phyloP scores from a whole-genome alignment of 140 eudicot species.

The Oenanthe javanica region DNA sequence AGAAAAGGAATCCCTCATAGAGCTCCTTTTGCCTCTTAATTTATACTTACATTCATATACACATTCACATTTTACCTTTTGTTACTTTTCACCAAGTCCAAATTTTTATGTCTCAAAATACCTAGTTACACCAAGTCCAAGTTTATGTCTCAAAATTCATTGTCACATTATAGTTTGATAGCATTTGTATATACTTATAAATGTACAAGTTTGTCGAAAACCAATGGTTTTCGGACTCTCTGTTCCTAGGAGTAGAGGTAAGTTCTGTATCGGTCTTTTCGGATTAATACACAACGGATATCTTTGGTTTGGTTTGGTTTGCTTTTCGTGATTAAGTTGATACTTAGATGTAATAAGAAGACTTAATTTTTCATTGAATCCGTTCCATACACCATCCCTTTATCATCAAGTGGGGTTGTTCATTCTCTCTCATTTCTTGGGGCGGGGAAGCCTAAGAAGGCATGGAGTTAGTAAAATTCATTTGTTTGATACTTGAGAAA shows the following conservation, averaged over 20 bases:
- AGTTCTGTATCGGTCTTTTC: background rate
- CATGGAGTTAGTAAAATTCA: constrained; percentile 25
- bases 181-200: background rate
- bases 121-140: background rate
- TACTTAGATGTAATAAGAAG: background rate
- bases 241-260: background rate
- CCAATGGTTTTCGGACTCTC: background rate
- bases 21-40: constrained; percentile 78
- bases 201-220: background rate
- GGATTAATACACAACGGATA: background rate
- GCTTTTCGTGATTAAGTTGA: background rate
- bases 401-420: constrained; percentile 1
- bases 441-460: constrained; percentile 25
- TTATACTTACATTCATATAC: background rate
- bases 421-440: background rate
- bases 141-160: too few relatives aligned
- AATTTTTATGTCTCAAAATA: background rate
- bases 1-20: constrained; percentile 96
- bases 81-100: background rate
- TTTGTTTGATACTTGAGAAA: constrained; percentile 8
- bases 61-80: constrained; percentile 3
- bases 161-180: too few relatives aligned
- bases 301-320: background rate
- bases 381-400: constrained; percentile 3
- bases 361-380: background rate